phyloP scores from a whole-genome alignment of 169 alveolate genomes.

The Perkinsus chesapeaki region DNA sequence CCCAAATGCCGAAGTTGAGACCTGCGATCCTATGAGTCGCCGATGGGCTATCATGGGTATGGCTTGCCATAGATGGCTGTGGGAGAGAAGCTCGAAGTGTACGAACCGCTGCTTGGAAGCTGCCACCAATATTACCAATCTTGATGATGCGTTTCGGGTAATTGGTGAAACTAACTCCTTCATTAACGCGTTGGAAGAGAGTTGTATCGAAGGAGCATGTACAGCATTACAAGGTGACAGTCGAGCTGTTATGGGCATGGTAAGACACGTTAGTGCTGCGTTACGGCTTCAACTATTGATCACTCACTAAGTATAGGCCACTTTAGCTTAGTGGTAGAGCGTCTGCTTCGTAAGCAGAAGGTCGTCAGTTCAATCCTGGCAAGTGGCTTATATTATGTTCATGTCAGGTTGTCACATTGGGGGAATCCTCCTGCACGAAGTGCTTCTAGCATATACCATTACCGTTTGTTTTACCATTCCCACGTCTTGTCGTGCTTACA shows the following conservation, averaged over 20 bases:
- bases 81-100: background rate
- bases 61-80: background rate
- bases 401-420: background rate
- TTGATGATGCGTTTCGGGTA: too few species aligned
- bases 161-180: too few species aligned
- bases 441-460: too few species aligned
- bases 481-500: too few species aligned
- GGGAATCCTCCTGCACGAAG: background rate
- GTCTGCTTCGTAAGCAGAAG: slow-evolving; percentile 4
- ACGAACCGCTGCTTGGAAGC: background rate
- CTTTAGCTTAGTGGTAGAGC: slow-evolving; percentile 4
- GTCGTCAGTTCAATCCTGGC: slow-evolving; percentile 5
- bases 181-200: too few species aligned
- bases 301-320: background rate
- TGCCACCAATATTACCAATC: background rate
- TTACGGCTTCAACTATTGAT: too few species aligned
- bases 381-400: background rate
- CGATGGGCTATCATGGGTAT: background rate
- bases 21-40: background rate
- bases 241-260: too few species aligned
- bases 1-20: too few species aligned
- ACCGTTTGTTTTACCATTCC: too few species aligned
- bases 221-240: too few species aligned
- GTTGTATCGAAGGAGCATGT: too few species aligned
- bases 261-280: too few species aligned